A percentile compares a stretch with the other conserved stretches of the same genome.
These are phyloP conservation scores for Zea luxurians DNA, from an alignment of 176 grass and related monocot species.

Conservation along the genomic window DNA sequence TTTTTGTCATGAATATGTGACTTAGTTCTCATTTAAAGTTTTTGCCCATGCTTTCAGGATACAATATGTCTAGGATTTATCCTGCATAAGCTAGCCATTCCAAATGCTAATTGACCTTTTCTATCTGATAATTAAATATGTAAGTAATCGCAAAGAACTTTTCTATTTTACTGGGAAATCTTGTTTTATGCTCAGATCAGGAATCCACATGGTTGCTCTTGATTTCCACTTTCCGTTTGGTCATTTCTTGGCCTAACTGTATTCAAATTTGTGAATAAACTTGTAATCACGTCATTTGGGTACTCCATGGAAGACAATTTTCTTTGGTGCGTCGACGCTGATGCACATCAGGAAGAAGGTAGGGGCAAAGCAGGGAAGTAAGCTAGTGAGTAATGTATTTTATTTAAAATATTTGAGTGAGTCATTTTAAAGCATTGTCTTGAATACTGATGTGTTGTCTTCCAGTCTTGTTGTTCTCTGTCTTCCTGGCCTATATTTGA, in stretches of 20 bases:
- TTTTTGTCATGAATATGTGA: constrained; percentile 16
- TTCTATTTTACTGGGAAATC: not conserved
- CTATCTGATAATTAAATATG: not conserved
- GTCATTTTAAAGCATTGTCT: not conserved
- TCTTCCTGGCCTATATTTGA: not conserved
- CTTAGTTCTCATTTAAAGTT: constrained; percentile 16
- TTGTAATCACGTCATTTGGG: not conserved
- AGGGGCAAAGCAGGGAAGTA: no score
- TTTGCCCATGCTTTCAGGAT: not conserved
- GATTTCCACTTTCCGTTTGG: not conserved
- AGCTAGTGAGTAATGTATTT: no score
- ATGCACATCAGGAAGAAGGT: constrained; percentile 76
- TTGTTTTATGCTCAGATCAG: not conserved
- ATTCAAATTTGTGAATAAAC: not conserved
- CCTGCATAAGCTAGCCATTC: not conserved
- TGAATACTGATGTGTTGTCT: not conserved
- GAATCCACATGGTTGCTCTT: no score
- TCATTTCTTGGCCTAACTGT: constrained; percentile 4
- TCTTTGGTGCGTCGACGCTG: constrained; percentile 77
- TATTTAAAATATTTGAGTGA: no score
- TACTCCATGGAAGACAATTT: constrained; percentile 74
- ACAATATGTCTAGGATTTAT: constrained; percentile 7
- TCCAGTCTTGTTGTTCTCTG: not conserved
- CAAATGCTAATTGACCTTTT: not conserved
- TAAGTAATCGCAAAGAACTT: not conserved